Conservation (phyloP, 1,284 basidiomycete species). For the Cutaneotrichosporon sp. region DNA sequence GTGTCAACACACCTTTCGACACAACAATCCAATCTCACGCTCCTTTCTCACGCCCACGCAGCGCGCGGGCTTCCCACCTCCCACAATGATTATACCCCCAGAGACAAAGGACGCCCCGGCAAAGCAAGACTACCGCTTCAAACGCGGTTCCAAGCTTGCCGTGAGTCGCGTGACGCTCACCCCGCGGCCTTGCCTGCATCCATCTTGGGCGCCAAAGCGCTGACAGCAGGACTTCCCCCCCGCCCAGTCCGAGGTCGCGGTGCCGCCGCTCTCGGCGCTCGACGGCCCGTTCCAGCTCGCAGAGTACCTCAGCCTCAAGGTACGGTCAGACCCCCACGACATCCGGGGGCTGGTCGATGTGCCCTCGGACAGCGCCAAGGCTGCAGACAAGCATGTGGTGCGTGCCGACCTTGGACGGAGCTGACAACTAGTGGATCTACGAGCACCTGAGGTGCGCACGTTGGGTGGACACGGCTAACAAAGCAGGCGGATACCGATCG, state of each 20-base stretch:
- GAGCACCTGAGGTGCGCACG: constrained; percentile 78
- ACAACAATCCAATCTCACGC: background rate
- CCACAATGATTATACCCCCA: constrained; percentile 31
- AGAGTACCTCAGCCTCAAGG: constrained; percentile 87
- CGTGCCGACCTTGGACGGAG: constrained; percentile 17
- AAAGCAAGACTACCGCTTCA: constrained; percentile 28
- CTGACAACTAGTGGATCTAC: constrained; percentile 85
- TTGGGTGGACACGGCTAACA: background rate
- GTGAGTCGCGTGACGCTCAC: constrained; percentile 28
- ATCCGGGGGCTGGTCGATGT: constrained; percentile 77
- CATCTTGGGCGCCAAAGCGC: background rate
- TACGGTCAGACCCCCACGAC: constrained; percentile 82
- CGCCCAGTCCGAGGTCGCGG: constrained; percentile 28
- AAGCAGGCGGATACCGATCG: constrained; percentile 86
- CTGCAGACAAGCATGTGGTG: constrained; percentile 56
- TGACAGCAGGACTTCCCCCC: constrained; percentile 35
- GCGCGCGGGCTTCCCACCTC: constrained; percentile 1
- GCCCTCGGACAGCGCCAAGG: constrained; percentile 57
- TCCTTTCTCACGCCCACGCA: background rate
- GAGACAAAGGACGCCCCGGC: constrained; percentile 12
- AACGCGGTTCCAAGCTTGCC: constrained; percentile 34
- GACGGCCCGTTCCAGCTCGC: constrained; percentile 93
- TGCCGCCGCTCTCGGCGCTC: constrained; percentile 53
- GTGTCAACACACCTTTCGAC: too few species aligned
- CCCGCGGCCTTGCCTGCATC: too few species aligned